Conservation (phyloP, 1,284 basidiomycete species). For the Apiotrichum sp. region DNA sequence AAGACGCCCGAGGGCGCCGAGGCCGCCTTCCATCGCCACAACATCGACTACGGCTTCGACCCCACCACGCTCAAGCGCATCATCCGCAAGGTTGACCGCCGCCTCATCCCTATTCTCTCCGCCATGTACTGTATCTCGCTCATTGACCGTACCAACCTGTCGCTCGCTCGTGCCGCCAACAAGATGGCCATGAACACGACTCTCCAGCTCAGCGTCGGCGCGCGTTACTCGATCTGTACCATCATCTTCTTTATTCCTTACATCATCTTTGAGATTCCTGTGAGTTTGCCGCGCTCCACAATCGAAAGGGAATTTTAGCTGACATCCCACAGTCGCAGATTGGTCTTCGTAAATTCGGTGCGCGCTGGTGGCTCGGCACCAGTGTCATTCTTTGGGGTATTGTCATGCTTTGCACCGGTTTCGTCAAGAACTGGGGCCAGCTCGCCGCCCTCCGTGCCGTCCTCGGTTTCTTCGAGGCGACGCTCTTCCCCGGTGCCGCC, state of each 20-base stretch:
- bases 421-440: slow-evolving; percentile 28
- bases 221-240: slow-evolving; percentile 41
- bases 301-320: background rate
- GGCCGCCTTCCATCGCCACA: background rate
- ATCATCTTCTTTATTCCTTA: slow-evolving; percentile 46
- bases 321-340: slow-evolving; percentile 11
- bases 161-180: slow-evolving; percentile 28
- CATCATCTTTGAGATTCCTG: slow-evolving; percentile 41
- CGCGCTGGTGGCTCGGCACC: slow-evolving; percentile 20
- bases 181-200: slow-evolving; percentile 21
- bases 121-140: slow-evolving; percentile 17
- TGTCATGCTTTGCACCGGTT: slow-evolving; percentile 33
- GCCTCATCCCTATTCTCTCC: slow-evolving; percentile 17
- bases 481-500: slow-evolving; percentile 22
- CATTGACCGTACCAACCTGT: slow-evolving; percentile 37
- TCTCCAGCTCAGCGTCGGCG: slow-evolving; percentile 32
- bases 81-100: slow-evolving; percentile 11
- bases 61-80: slow-evolving; percentile 1
- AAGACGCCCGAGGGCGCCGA: background rate
- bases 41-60: slow-evolving; percentile 16
- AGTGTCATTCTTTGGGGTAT: slow-evolving; percentile 40
- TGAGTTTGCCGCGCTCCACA: background rate
- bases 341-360: slow-evolving; percentile 14
- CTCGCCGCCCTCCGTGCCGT: slow-evolving; percentile 20
- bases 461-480: slow-evolving; percentile 26